Conservation (phyloP, 2,329 filamentous ascomycete species). For the Neonectria coccinea region DNA sequence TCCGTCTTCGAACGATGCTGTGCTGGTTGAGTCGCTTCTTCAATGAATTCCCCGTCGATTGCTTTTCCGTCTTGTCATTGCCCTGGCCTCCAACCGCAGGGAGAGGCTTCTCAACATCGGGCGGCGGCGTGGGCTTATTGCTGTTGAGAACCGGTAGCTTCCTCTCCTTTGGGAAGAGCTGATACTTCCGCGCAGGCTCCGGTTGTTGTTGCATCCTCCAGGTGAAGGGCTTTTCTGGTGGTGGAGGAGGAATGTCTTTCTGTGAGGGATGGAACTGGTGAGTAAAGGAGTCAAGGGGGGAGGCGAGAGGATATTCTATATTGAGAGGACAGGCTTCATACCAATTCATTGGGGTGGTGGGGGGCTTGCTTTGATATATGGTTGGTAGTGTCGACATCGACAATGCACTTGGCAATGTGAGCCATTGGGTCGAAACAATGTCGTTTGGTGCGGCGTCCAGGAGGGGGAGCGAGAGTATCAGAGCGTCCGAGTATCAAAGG, state of each 20-base stretch:
- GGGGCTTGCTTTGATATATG: slow-evolving; percentile 65
- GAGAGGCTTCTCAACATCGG: slow-evolving; percentile 63
- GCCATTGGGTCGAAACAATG: slow-evolving; percentile 61
- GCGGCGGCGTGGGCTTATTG: slow-evolving; percentile 57
- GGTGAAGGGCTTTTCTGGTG: slow-evolving; percentile 62
- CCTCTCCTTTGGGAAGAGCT: slow-evolving; percentile 69
- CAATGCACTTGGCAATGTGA: slow-evolving; percentile 71
- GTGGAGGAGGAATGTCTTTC: slow-evolving; percentile 41
- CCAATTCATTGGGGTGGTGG: slow-evolving; percentile 58
- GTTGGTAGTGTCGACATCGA: slow-evolving; percentile 59
- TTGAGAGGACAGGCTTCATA: slow-evolving; percentile 46
- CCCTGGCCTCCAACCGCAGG: slow-evolving; percentile 56
- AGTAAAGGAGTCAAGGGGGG: slow-evolving; percentile 19
- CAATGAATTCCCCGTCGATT: slow-evolving; percentile 54
- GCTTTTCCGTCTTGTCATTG: slow-evolving; percentile 56
- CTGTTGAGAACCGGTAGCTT: slow-evolving; percentile 56
- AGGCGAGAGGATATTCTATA: slow-evolving; percentile 22
- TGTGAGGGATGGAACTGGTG: slow-evolving; percentile 28
- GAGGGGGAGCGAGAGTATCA: slow-evolving; percentile 33
- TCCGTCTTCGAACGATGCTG: slow-evolving; percentile 68
- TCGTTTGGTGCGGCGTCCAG: slow-evolving; percentile 35
- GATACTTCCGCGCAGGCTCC: slow-evolving; percentile 66
- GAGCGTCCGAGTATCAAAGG: slow-evolving; percentile 40
- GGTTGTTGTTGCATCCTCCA: slow-evolving; percentile 71
- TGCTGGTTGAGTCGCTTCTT: slow-evolving; percentile 69